phyloP scores from a whole-genome alignment of 176 grass and related monocot species.

The Triticum dicoccoides region DNA sequence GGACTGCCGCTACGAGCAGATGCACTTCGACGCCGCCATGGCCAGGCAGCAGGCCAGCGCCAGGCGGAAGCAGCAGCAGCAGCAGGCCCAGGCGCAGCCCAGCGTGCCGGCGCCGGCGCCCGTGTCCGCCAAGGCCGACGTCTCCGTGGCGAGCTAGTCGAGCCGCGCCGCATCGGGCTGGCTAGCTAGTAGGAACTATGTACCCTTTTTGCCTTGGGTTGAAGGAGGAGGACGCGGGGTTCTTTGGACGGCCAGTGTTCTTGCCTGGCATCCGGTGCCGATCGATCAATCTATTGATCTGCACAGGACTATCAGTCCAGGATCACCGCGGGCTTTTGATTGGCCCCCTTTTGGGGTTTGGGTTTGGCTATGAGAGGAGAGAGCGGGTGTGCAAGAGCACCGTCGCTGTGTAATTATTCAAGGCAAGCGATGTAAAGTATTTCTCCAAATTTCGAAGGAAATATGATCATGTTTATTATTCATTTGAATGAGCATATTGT shows the following conservation, averaged over 20 bases:
- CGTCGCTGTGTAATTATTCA: not conserved
- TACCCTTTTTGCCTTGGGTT: not conserved
- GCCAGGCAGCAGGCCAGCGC: conserved; percentile 7
- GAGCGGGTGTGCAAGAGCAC: not conserved
- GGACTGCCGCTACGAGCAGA: conserved; percentile 68
- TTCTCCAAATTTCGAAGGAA: not conserved
- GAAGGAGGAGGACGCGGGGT: not conserved
- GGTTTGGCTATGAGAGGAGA: not conserved
- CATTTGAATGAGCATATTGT: not conserved
- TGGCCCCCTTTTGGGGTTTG: not conserved
- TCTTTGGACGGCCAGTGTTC: not conserved
- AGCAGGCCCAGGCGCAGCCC: not conserved
- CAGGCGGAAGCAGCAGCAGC: conserved; percentile 9
- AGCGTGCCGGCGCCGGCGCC: not conserved
- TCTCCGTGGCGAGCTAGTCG: conserved; percentile 13
- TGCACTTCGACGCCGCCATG: conserved; percentile 47
- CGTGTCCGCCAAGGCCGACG: conserved; percentile 18
- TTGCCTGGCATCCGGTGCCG: not conserved
- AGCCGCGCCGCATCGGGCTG: no score
- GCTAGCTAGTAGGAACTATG: not conserved
- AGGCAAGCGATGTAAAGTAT: not conserved
- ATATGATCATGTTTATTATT: not conserved
- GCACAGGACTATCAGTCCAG: not conserved
- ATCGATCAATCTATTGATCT: not conserved
- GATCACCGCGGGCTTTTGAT: not conserved